These are phyloP conservation scores for Stephania japonica DNA, from an alignment of 164 flowering plant species.

Conservation along the genomic window DNA sequence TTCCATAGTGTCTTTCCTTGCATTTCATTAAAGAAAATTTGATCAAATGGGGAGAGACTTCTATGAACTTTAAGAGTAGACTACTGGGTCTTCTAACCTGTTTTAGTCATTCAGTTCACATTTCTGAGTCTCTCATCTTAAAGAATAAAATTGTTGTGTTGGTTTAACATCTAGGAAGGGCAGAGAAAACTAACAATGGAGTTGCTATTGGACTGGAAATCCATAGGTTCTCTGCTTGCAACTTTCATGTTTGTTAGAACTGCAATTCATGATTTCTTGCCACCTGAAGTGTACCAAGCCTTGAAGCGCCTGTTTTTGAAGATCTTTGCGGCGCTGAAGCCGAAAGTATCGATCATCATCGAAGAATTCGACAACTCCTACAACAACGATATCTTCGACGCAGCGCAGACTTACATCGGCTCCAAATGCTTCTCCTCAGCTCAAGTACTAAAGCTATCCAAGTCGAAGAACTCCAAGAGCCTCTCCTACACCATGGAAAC, in stretches of 20 bases:
- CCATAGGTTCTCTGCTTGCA: slow-evolving; percentile 25
- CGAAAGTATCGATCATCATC: slow-evolving; percentile 18
- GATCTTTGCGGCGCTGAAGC: slow-evolving; percentile 12
- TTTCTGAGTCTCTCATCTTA: not conserved
- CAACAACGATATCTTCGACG: slow-evolving; percentile 25
- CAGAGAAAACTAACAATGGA: slow-evolving; percentile 7
- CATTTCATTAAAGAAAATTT: not conserved
- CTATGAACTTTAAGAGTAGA: too few relatives aligned
- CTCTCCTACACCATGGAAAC: slow-evolving; percentile 21
- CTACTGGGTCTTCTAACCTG: not conserved
- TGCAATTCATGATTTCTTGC: slow-evolving; percentile 21
- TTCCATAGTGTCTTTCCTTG: not conserved
- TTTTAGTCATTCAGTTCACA: not conserved
- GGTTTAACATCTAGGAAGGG: not conserved
- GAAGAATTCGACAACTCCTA: slow-evolving; percentile 25
- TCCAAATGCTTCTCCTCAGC: slow-evolving; percentile 23
- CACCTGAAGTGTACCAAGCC: slow-evolving; percentile 18
- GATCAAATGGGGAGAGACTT: too few relatives aligned
- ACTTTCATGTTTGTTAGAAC: slow-evolving; percentile 23
- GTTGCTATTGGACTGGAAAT: slow-evolving; percentile 26
- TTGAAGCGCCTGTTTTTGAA: slow-evolving; percentile 14
- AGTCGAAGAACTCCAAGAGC: slow-evolving; percentile 21
- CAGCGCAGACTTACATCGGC: slow-evolving; percentile 23
- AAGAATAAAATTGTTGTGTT: not conserved
- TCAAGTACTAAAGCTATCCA: slow-evolving; percentile 21